Evolutionary conservation across 305 asterid genomes (phyloP).

Genomic region (Fraxinus floribunda): DNA sequence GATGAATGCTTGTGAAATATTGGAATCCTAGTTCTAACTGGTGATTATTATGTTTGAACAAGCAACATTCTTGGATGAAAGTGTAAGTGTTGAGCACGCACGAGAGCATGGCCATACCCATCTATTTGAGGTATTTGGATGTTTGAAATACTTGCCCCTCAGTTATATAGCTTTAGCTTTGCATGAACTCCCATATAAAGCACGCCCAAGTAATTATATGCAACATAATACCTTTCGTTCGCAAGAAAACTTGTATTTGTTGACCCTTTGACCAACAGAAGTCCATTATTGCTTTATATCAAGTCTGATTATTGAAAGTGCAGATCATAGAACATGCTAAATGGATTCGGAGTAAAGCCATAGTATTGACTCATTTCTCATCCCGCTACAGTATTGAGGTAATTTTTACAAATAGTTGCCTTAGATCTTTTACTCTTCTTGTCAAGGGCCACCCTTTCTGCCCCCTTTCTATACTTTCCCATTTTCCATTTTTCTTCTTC

Average conservation of each 20-base stretch:
- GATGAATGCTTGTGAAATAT: background rate
- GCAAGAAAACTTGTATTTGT: conserved; percentile 5
- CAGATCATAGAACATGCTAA: conserved; percentile 85
- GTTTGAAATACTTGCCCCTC: background rate
- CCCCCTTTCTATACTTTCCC: background rate
- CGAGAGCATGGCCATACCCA: conserved; percentile 95
- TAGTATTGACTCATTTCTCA: conserved; percentile 87
- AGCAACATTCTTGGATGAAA: conserved; percentile 95
- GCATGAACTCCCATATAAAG: background rate
- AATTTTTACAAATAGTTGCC: conserved; percentile 15
- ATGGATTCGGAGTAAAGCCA: conserved; percentile 77
- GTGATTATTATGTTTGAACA: conserved; percentile 34
- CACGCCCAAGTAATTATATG: background rate
- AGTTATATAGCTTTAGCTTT: background rate
- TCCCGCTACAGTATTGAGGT: conserved; percentile 92
- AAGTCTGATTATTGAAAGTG: conserved; percentile 24
- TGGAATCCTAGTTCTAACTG: background rate
- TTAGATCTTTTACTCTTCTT: background rate
- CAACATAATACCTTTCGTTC: background rate
- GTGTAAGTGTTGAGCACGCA: conserved; percentile 66
- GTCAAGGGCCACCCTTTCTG: background rate
- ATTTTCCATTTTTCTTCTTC: background rate
- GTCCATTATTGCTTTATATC: background rate
- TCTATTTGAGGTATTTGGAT: conserved; percentile 63
- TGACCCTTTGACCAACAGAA: background rate